Evolutionary conservation across 176 grass and related monocot species (phyloP), one percentile per base, ranked within the genome.

Genomic region (Ampelocalamus luodianensis): DNA sequence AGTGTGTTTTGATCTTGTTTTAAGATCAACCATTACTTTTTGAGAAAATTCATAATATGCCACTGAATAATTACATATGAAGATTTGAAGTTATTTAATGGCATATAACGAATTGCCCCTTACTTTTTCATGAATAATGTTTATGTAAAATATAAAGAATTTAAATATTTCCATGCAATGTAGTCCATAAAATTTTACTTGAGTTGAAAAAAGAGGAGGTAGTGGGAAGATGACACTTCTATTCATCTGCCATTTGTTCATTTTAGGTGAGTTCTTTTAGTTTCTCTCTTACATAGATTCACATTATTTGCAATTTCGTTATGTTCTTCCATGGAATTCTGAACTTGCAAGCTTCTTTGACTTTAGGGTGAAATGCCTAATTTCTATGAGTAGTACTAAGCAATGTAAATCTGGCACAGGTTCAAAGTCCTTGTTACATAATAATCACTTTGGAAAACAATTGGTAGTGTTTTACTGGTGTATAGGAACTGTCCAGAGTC

Each of bases 261-360:
- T 72, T n/a, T 72, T 48, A 22, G 12, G 40, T 27, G 12, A 16
- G 38, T 42, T 43, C 39, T 72, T 72, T 49, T 29, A 48, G 45
- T 51, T 50, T 15, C 10, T 16, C 12, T 46, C 22, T 8, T 72
- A 18, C 23, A 71, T n/a, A 16, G 12, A 27, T 49, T 72, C 13
- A 71, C 68, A 15, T 71, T 71, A 16, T 72, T 72, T 73, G 71
- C 15, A 71, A 71, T 71, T 73, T 73, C 10, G 14, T 34, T 71
- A 3, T 51, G 7, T 74, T 74, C 61, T 64, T 64, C 26, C 26
- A 32, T 64, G 1, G 26, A 64, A 32, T 64, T 64, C 61, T 15
- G 3, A 51, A 10, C 5, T 46, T 4, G 24, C 11, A 39, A 6
- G 12, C 44, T 72, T 72, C 6, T 72, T 24, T 43, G 1, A 72